phyloP scores from a whole-genome alignment of 352 stramenopile genomes.

The Globisporangium barbulae region DNA sequence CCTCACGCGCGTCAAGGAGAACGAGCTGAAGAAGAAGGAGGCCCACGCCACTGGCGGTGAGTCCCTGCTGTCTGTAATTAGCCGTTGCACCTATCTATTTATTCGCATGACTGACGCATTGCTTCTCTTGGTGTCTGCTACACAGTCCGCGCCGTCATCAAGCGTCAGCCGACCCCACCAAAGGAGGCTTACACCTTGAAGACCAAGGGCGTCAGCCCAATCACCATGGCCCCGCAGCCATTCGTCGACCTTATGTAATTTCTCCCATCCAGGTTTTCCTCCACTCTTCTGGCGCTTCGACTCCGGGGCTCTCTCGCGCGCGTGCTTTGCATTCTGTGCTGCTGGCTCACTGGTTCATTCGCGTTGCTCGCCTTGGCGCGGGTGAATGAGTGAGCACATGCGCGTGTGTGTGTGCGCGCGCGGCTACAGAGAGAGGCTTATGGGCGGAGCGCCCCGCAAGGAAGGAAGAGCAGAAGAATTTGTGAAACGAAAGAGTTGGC shows the following conservation, averaged over 20 bases:
- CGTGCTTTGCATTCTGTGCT: background rate
- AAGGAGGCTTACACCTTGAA: constrained; percentile 96
- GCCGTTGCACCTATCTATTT: constrained; percentile 31
- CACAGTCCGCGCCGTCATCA: constrained; percentile 89
- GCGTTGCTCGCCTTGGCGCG: background rate
- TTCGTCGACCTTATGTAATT: constrained; percentile 99
- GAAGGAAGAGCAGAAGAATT: constrained; percentile 17
- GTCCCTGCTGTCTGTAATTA: constrained; percentile 18
- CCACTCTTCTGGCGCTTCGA: constrained; percentile 12
- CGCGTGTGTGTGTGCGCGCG: background rate
- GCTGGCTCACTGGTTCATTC: background rate
- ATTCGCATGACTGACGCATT: constrained; percentile 27
- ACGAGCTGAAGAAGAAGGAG: constrained; percentile 98
- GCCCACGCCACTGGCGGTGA: constrained; percentile 85
- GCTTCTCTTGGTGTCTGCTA: background rate
- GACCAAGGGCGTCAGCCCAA: constrained; percentile 85
- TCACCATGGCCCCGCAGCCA: constrained; percentile 97
- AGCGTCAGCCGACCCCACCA: constrained; percentile 92
- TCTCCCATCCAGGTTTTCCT: constrained; percentile 14
- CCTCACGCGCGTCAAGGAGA: constrained; percentile 96
- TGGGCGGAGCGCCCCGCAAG: background rate
- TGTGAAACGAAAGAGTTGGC: constrained; percentile 36
- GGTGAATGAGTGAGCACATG: background rate
- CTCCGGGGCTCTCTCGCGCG: background rate
- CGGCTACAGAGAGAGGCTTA: background rate